These are phyloP conservation scores for Claviceps capensis DNA, from an alignment of 2,329 filamentous ascomycete genomes.

Conservation along the genomic window DNA sequence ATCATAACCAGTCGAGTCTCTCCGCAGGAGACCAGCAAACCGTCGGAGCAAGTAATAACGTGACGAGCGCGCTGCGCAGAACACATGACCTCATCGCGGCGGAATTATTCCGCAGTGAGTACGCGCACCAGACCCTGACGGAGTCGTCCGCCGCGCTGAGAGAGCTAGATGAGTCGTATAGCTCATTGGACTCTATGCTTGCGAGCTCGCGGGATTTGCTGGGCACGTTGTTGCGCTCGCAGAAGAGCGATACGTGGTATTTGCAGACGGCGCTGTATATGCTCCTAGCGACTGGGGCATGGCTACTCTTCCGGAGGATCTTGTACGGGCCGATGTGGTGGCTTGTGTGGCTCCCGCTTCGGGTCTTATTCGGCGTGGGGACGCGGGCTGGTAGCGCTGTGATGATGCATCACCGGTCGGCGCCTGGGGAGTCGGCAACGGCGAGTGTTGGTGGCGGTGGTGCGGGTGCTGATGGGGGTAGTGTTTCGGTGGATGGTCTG, in stretches of 20 bases:
- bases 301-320: conserved; percentile 74
- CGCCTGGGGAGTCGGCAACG: conserved; percentile 12
- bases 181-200: conserved; percentile 63
- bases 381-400: conserved; percentile 42
- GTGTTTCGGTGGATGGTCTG: conserved; percentile 19
- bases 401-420: conserved; percentile 18
- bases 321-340: conserved; percentile 86
- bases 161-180: conserved; percentile 70
- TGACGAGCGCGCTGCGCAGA: conserved; percentile 69
- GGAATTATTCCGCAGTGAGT: conserved; percentile 75
- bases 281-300: conserved; percentile 60
- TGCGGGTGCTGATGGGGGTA: conserved; percentile 10
- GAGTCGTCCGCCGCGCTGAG: conserved; percentile 74
- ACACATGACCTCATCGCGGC: conserved; percentile 78
- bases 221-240: conserved; percentile 64
- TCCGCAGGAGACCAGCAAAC: conserved; percentile 59
- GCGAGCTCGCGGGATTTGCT: conserved; percentile 62
- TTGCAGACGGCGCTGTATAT: conserved; percentile 81
- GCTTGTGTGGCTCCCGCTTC: conserved; percentile 74
- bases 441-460: conserved; percentile 13
- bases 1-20: conserved; percentile 18
- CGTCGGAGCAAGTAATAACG: conserved; percentile 63
- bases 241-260: conserved; percentile 98
- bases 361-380: conserved; percentile 46
- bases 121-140: conserved; percentile 77